Percentiles rank a stretch among this genome's conserved stretches.
Conservation (phyloP, 176 grass and related monocot species). For the Triticum dicoccoides region DNA sequence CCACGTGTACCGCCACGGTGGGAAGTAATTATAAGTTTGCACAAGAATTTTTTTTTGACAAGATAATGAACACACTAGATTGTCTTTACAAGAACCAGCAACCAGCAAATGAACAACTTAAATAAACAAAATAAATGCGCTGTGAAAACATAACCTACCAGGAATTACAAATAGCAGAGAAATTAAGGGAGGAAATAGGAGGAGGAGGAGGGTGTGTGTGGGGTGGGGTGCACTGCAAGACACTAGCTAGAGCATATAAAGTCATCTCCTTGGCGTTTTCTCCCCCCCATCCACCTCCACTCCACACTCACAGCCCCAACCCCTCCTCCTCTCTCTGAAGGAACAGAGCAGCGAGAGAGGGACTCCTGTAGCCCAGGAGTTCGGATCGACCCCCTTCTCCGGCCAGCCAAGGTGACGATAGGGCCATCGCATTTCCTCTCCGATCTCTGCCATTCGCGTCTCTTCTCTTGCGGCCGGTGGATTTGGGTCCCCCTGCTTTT, state of each 20-base stretch:
- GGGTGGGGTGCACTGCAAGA: not conserved
- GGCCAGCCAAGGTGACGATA: too few species aligned
- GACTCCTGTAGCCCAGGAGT: not conserved
- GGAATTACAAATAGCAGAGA: not conserved
- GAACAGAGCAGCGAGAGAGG: not conserved
- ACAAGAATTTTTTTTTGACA: too few species aligned
- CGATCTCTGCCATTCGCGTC: too few species aligned
- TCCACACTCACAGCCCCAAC: too few species aligned
- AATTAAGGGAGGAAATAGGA: too few species aligned
- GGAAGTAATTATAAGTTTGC: too few species aligned
- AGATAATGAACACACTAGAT: not conserved
- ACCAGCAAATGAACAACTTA: not conserved
- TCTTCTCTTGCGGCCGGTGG: too few species aligned
- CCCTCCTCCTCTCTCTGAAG: not conserved
- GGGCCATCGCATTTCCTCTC: too few species aligned
- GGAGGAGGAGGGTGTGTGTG: not conserved
- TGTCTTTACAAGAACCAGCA: not conserved
- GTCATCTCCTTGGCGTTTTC: constrained; percentile 4
- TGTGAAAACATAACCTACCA: not conserved
- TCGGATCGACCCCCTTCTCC: not conserved
- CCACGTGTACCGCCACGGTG: too few species aligned
- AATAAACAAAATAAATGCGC: not conserved
- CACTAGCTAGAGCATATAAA: not conserved
- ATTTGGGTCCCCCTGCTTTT: too few species aligned
- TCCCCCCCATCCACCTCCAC: too few species aligned